Base-by-base conservation (phyloP, 2,329 filamentous ascomycete species). In the Dactylellina parvicollis region DNA sequence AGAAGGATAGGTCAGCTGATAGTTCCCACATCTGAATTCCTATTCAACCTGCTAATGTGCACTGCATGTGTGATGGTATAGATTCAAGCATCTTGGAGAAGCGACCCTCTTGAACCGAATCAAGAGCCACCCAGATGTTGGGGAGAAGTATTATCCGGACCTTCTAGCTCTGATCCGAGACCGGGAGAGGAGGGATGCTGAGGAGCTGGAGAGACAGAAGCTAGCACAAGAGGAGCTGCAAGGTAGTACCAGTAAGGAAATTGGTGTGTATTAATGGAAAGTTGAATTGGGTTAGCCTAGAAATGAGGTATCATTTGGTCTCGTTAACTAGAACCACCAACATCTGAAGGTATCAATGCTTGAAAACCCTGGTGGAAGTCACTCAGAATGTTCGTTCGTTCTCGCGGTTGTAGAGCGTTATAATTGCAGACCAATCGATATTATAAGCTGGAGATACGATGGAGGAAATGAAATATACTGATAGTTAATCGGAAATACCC, bases 91-190 rank as follows among this genome's bases (percentile, higher is more conserved):
- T 76, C 81, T 96, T 7, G 92, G 92, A 3, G 91, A 96, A 83
- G 92, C 92, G 9, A 96, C 91, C 69, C 82, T 96, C 79, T 86
- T 91, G 82, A 96, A 96, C 81, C 83, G 92, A 12, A 85, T 96
- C 77, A 95, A 93, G 85, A 92, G 90, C 76, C 92, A 96, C 82
- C 90, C 89, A 2, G 92, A 96, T 80, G 92, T 96, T 0, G 91
- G 90, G 1, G 90, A 93, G 83, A 84, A 88, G 77, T 96, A 91
- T 87, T 91, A 90, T 79, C 89, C 89, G 2, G 87, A 90, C 44
- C 85, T 88, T 18, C 78, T 88, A 20, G 59, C 34, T 14, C 9
- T 56, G 47, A 34, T 65, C 55, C 71, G 86, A 89, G 56, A 84
- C 85, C 57, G 85, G 85, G 77, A 85, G 89, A 80, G 85, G 89